Percentiles rank a stretch among this genome's conserved stretches.
These are phyloP conservation scores for Starmerella bacillaris DNA, from an alignment of 805 yeast species.

Conservation along the genomic window DNA sequence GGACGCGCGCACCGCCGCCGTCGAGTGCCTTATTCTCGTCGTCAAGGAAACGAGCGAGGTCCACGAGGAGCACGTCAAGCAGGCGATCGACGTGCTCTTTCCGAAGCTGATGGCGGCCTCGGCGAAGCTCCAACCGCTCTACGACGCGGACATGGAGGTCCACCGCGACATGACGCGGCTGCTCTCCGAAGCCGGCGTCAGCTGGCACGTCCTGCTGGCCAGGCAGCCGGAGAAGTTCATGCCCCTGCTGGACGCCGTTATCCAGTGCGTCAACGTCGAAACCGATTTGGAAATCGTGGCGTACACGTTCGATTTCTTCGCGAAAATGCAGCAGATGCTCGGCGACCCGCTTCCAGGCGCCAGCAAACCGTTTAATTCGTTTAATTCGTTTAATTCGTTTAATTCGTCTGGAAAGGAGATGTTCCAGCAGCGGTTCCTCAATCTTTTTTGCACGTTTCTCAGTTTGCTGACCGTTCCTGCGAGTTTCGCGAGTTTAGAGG, in stretches of 20 bases:
- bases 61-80: conserved; percentile 28
- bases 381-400: too few species aligned
- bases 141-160: conserved; percentile 12
- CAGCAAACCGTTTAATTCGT: conserved; percentile 3
- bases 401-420: conserved; percentile 1
- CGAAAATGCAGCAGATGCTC: conserved; percentile 53
- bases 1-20: conserved; percentile 62
- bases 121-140: conserved; percentile 4
- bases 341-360: conserved; percentile 17
- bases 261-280: conserved; percentile 39
- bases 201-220: conserved; percentile 81
- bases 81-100: conserved; percentile 41
- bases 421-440: conserved; percentile 38
- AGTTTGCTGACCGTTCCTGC: conserved; percentile 62
- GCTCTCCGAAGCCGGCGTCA: conserved; percentile 82
- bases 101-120: conserved; percentile 38
- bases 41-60: conserved; percentile 67
- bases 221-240: conserved; percentile 50
- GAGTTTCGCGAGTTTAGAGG: conserved; percentile 45
- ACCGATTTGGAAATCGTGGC: conserved; percentile 77
- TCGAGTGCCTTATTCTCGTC: conserved; percentile 72
- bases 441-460: conserved; percentile 43
- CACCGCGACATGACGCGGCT: conserved; percentile 28
- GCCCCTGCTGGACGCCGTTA: conserved; percentile 53
- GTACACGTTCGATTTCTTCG: conserved; percentile 89